A percentile compares a stretch with the other conserved stretches of the same genome.
Conservation (phyloP, 495 filamentous ascomycete genomes). For the Daldinia loculata region DNA sequence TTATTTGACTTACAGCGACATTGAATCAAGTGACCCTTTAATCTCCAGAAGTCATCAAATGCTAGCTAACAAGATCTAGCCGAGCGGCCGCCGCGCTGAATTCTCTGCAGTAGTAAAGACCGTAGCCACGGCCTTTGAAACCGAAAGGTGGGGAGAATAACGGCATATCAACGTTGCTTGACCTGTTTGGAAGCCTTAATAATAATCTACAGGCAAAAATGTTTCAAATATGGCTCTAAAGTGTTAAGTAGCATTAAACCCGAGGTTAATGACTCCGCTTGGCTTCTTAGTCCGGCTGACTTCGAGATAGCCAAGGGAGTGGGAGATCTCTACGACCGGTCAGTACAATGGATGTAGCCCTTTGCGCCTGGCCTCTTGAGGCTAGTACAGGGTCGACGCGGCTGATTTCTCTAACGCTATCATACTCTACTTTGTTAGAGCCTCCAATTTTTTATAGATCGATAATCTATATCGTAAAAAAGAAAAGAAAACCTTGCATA, state of each 20-base stretch:
- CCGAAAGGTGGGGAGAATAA: not conserved
- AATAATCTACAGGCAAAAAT: not conserved
- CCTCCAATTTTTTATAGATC: not conserved
- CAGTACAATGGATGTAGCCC: slow-evolving; percentile 3
- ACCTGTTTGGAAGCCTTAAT: no score
- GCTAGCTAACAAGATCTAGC: slow-evolving; percentile 1
- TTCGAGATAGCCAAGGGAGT: not conserved
- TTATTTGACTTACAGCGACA: slow-evolving; percentile 17
- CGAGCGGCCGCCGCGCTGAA: slow-evolving; percentile 1
- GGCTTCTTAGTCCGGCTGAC: not conserved
- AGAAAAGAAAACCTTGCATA: not conserved
- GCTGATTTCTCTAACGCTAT: not conserved
- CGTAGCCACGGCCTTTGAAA: not conserved
- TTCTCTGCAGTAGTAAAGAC: not conserved
- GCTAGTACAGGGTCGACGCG: not conserved
- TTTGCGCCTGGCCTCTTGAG: not conserved
- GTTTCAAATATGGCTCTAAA: not conserved
- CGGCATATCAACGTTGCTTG: no score
- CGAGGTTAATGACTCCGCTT: not conserved
- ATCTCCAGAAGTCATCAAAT: slow-evolving; percentile 13
- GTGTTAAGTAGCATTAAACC: not conserved
- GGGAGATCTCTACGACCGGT: not conserved
- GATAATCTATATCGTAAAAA: not conserved
- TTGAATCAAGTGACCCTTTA: slow-evolving; percentile 34
- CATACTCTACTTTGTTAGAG: not conserved